A percentile compares a stretch with the other conserved stretches of the same genome.
Conservation (phyloP, 768 basidiomycete genomes). For the Boletus vermiculosoides region DNA sequence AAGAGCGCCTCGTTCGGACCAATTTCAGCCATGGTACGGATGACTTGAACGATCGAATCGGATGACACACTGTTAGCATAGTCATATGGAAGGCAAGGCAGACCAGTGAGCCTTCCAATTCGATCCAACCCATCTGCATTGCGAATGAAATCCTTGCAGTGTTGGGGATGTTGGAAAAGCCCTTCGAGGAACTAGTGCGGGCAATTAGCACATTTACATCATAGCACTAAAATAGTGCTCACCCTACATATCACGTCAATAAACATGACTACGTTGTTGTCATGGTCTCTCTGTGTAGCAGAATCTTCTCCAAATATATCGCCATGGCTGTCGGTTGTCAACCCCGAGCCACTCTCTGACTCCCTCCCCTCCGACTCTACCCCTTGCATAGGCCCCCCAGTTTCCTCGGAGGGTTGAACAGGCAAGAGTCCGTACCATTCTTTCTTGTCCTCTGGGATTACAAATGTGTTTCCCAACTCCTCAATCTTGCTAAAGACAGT, state of each 20-base stretch:
- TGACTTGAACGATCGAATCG: slow-evolving; percentile 83
- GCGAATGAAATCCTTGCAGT: slow-evolving; percentile 87
- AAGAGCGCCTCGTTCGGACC: slow-evolving; percentile 73
- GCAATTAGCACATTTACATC: slow-evolving; percentile 1
- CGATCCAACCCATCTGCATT: slow-evolving; percentile 69
- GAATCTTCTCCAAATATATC: slow-evolving; percentile 33
- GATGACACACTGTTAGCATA: slow-evolving; percentile 83
- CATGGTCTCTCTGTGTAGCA: slow-evolving; percentile 52
- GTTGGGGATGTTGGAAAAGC: slow-evolving; percentile 86
- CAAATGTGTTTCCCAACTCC: slow-evolving; percentile 62
- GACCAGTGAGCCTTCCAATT: slow-evolving; percentile 72
- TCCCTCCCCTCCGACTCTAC: slow-evolving; percentile 25
- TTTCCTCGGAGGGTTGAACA: slow-evolving; percentile 16
- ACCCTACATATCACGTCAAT: slow-evolving; percentile 80
- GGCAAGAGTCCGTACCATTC: slow-evolving; percentile 65
- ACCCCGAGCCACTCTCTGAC: slow-evolving; percentile 20
- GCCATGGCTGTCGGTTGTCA: slow-evolving; percentile 14
- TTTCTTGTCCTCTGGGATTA: slow-evolving; percentile 53
- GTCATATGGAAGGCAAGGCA: slow-evolving; percentile 88
- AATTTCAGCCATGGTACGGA: slow-evolving; percentile 86
- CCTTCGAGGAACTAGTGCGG: slow-evolving; percentile 80
- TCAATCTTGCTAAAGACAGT: slow-evolving; percentile 71
- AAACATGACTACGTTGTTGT: slow-evolving; percentile 73
- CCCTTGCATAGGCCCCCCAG: slow-evolving; percentile 52
- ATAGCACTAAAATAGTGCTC: slow-evolving; percentile 26